Evolutionary conservation across 441 rosid species (phyloP), one percentile per base, ranked within the genome.

Genomic region (Theobroma grandiflorum): DNA sequence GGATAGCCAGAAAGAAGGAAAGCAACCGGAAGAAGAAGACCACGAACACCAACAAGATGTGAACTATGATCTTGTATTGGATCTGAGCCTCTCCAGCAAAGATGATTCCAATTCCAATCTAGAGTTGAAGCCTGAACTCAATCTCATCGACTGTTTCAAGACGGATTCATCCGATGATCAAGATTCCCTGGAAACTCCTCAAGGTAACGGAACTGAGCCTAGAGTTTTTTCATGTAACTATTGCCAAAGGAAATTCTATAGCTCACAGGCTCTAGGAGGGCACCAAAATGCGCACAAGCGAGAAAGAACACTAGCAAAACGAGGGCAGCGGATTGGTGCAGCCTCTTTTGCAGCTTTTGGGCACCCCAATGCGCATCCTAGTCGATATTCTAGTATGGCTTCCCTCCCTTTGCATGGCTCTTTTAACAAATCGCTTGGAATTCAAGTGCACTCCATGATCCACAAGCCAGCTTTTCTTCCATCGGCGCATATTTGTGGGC

Each of bases 181-280:
- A 1, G 80, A 82, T 33, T 81, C 84, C 14, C 53, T 35, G 2
- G 84, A 79, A 53, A 40, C 61, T 68, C 79, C 50, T 78, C 87
- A 78, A 52, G 86, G 65, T 77, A 80, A 76, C 53, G 84, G 82
- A 81, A 73, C 79, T 15, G 89, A 88, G 85, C 88, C 87, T 64
- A 79, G 94, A 80, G 91, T 92, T 14, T 94, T 94, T 77, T 88
- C 95, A 0, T 94, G 98, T 84, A 94, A 94, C 76, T 94, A 88
- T 75, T 94, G 98, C 76, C 96, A 90, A 78, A 86, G 98, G 74
- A 91, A 92, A 88, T 94, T 94, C 79, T 92, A 88, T 67, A 91
- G 98, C 81, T 94, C 98, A 55, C 98, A 94, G 79, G 98, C 98
- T 68, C 85, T 92, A 50, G 98, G 98, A 0, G 98, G 96, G 43